These are phyloP conservation scores for Epichloe sp. DNA, from an alignment of 2,329 filamentous ascomycete species.

Conservation along the genomic window DNA sequence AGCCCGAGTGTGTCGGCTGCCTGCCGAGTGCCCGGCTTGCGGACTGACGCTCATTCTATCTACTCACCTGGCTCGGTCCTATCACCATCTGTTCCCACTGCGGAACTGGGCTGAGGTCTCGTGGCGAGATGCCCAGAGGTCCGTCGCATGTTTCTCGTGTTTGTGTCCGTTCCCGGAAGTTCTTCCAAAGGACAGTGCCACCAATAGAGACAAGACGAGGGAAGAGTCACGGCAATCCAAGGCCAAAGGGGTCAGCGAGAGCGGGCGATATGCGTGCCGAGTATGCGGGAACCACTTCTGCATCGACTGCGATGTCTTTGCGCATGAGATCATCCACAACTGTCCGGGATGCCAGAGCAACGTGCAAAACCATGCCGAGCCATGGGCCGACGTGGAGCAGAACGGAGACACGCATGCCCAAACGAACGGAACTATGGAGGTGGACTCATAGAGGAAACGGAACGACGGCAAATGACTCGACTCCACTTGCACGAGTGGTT, in stretches of 20 bases:
- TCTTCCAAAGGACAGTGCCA: conserved; percentile 16
- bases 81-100: conserved; percentile 84
- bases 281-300: conserved; percentile 88
- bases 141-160: conserved; percentile 65
- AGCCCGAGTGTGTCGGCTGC: conserved; percentile 78
- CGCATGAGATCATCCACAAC: conserved; percentile 89
- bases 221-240: conserved; percentile 13
- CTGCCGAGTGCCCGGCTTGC: conserved; percentile 83
- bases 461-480: neutral
- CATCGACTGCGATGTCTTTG: conserved; percentile 94
- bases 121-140: conserved; percentile 57
- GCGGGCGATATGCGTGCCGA: conserved; percentile 75
- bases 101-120: conserved; percentile 83
- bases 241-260: conserved; percentile 64
- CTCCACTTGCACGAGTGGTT: no score
- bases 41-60: conserved; percentile 86
- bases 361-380: conserved; percentile 6
- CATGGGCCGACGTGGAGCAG: conserved; percentile 18
- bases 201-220: conserved; percentile 10
- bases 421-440: conserved; percentile 31
- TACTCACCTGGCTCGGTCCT: conserved; percentile 83
- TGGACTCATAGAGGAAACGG: conserved; percentile 11
- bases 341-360: conserved; percentile 75
- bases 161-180: conserved; percentile 54
- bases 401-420: conserved; percentile 19